These are phyloP conservation scores for Irpex rosettiformis DNA, from an alignment of 1,284 basidiomycete genomes.

Conservation along the genomic window DNA sequence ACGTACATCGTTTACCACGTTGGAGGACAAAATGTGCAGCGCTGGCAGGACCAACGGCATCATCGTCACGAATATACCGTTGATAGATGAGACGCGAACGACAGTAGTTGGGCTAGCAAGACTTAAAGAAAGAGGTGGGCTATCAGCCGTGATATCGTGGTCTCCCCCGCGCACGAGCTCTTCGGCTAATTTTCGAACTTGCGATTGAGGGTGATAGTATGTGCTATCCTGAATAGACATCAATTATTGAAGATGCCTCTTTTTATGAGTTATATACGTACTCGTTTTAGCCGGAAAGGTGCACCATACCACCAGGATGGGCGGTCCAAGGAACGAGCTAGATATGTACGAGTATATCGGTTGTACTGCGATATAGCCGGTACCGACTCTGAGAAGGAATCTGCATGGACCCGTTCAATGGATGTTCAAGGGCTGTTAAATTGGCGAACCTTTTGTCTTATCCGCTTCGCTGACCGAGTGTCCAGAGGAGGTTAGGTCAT, in stretches of 20 bases:
- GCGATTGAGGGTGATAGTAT: not conserved
- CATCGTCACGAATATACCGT: conserved; percentile 18
- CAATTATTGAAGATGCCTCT: not conserved
- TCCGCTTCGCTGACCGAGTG: conserved; percentile 9
- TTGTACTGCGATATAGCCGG: conserved; percentile 21
- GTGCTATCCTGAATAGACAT: not conserved
- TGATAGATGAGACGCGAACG: conserved; percentile 18
- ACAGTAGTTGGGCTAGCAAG: conserved; percentile 13
- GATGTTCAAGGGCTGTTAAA: not conserved
- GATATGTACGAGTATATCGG: conserved; percentile 31
- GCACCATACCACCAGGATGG: conserved; percentile 34
- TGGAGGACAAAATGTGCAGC: conserved; percentile 16
- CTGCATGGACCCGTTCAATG: conserved; percentile 12
- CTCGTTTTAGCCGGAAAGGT: conserved; percentile 35
- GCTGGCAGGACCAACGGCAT: conserved; percentile 25
- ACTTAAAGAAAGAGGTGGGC: conserved; percentile 2
- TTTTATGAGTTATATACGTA: conserved; percentile 8
- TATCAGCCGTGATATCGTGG: not conserved
- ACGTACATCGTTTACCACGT: conserved; percentile 22
- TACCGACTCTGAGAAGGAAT: conserved; percentile 13
- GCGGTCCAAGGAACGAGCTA: conserved; percentile 18
- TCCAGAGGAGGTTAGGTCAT: conserved; percentile 36
- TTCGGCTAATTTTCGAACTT: not conserved
- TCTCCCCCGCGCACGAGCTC: not conserved
- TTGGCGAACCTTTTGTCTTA: not conserved